A percentile compares a stretch with the other conserved stretches of the same genome.
phyloP scores from a whole-genome alignment of 768 basidiomycete genomes.

The Panaeolus cyanescens region DNA sequence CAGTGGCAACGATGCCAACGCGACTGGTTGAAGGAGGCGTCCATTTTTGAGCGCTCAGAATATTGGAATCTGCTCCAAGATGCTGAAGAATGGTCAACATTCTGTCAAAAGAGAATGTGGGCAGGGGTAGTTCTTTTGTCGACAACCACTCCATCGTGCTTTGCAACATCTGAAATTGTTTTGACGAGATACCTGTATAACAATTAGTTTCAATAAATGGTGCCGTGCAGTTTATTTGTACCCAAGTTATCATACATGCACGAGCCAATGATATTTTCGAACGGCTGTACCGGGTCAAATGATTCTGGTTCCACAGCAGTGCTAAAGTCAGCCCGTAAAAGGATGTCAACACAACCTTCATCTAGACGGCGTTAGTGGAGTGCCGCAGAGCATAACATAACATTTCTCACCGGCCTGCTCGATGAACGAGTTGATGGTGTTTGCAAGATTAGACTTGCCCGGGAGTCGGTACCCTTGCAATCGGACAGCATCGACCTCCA shows the following conservation, averaged over 20 bases:
- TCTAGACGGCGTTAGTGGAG: not conserved
- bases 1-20: not conserved
- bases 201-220: not conserved
- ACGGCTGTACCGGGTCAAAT: not conserved
- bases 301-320: not conserved
- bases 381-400: not conserved
- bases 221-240: too few species aligned
- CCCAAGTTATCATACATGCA: too few species aligned
- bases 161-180: not conserved
- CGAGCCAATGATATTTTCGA: not conserved
- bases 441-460: conserved; percentile 21
- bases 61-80: conserved; percentile 44
- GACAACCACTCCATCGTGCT: not conserved
- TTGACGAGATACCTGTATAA: not conserved
- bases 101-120: conserved; percentile 21
- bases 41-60: conserved; percentile 38
- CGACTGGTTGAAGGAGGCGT: not conserved
- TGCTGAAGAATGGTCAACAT: conserved; percentile 38
- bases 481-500: conserved; percentile 9
- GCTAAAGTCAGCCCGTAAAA: not conserved
- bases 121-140: not conserved
- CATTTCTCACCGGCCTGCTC: conserved; percentile 18
- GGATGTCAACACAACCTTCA: not conserved
- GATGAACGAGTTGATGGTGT: conserved; percentile 28
- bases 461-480: conserved; percentile 10